phyloP scores from a whole-genome alignment of 768 basidiomycete genomes.

The Daedaleopsis nitida region DNA sequence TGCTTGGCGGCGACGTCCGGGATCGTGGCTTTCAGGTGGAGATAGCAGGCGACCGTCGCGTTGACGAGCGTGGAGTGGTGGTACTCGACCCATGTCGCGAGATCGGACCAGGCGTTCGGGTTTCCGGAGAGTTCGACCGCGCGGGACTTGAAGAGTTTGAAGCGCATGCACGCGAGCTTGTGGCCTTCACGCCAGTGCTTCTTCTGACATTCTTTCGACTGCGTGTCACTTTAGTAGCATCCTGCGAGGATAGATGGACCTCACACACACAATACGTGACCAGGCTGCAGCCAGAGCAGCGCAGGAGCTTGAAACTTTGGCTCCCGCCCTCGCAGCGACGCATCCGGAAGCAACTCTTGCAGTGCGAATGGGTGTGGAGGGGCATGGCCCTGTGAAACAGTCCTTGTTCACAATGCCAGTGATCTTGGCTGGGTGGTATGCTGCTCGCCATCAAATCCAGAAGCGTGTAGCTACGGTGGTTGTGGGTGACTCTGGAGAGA shows the following conservation, averaged over 20 bases:
- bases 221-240: neutral
- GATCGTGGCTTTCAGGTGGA: neutral
- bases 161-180: neutral
- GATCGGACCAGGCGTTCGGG: conserved; percentile 3
- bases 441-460: no score
- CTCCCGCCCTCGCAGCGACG: conserved; percentile 1
- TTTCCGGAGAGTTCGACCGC: neutral
- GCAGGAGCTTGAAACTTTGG: neutral
- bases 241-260: neutral
- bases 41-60: conserved; percentile 1
- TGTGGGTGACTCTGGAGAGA: no score
- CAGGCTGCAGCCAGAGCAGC: neutral
- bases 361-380: conserved; percentile 2
- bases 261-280: conserved; percentile 4
- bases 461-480: no score
- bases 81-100: conserved; percentile 3
- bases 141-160: no score
- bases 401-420: neutral
- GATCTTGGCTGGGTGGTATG: no score
- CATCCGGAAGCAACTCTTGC: conserved; percentile 8
- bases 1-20: neutral
- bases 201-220: conserved; percentile 2
- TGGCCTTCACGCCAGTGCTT: neutral
- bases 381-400: neutral
- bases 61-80: conserved; percentile 4